Base-by-base conservation (phyloP, 306 rosid species). In the Pterocarpus santalinus region DNA sequence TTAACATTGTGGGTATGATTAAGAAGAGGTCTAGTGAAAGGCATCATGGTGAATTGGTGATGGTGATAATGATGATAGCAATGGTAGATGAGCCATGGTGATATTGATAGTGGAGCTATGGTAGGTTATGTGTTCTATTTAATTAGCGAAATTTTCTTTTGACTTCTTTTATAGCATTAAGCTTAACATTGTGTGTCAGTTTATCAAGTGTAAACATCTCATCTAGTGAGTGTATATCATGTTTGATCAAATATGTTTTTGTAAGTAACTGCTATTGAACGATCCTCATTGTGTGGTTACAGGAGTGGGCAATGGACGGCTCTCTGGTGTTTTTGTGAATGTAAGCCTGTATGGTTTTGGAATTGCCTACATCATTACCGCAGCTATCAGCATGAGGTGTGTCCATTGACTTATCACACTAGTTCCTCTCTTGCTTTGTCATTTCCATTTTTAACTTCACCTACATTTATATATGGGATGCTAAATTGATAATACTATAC, bases 311-410 rank as follows among this genome's bases (percentile, higher is more conserved):
- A 69, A 71, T 70, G 78, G 85, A 13, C 61, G 78, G 16, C 65
- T 83, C 41, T 76, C 85, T 71, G 88, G 82, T 41, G 12, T 85
- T 67, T 70, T 87, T 63, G 90, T 84, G 56, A 76, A 81, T 5
- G 30, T 85, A 58, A 87, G 86, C 82, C 77, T 90, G 16, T 89
- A 85, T 77, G 94, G 94, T 41, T 78, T 74, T 69, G 90, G 92
- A 61, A 80, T 90, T 81, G 91, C 94, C 15, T 90, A 88, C 79
- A 32, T 81, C 61, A 73, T 90, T 36, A 87, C 94, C 7, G 64
- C 92, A 28, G 82, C 88, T 74, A 83, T 78, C 71, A 90, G 94
- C 65, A 53, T 87, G 51, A 90, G 87, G 91, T 90, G 14, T 67
- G 85, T 69, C 67, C 79, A 22, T 71, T 39, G 41, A 41, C 79